phyloP scores from a whole-genome alignment of 768 basidiomycete genomes.

The Collybiopsis luxurians region DNA sequence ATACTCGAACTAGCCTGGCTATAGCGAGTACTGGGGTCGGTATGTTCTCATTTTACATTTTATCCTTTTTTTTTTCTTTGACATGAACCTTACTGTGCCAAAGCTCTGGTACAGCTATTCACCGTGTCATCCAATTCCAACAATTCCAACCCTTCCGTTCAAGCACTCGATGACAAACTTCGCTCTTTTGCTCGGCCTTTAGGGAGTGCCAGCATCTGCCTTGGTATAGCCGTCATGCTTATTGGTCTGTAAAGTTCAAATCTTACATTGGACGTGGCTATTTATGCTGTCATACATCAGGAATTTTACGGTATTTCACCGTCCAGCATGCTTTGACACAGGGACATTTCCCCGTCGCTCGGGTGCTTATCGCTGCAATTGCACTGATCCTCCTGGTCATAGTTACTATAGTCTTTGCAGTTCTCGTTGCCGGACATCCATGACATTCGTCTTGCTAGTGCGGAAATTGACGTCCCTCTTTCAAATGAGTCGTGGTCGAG shows the following conservation, averaged over 20 bases:
- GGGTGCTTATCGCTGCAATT: background rate
- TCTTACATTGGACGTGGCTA: background rate
- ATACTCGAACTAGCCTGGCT: conserved; percentile 49
- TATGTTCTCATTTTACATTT: background rate
- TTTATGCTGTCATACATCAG: background rate
- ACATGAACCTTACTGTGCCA: background rate
- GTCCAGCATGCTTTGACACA: background rate
- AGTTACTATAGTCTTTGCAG: background rate
- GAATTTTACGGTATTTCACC: conserved; percentile 2
- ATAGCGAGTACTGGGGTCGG: conserved; percentile 51
- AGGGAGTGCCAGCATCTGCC: background rate
- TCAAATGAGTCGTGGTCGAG: too few relatives aligned
- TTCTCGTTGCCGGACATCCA: background rate
- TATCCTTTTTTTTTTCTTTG: background rate
- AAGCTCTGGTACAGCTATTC: conserved; percentile 6
- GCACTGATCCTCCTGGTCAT: background rate
- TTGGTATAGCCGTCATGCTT: conserved; percentile 1
- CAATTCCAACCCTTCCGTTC: background rate
- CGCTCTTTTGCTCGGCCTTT: background rate
- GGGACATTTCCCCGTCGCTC: conserved; percentile 1
- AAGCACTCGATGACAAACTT: background rate
- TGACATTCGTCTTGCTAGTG: background rate
- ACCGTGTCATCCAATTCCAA: background rate
- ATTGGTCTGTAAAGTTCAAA: background rate
- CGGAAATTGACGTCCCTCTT: too few relatives aligned